Conservation (phyloP, 768 basidiomycete species). For the Leccinum rimulosum region DNA sequence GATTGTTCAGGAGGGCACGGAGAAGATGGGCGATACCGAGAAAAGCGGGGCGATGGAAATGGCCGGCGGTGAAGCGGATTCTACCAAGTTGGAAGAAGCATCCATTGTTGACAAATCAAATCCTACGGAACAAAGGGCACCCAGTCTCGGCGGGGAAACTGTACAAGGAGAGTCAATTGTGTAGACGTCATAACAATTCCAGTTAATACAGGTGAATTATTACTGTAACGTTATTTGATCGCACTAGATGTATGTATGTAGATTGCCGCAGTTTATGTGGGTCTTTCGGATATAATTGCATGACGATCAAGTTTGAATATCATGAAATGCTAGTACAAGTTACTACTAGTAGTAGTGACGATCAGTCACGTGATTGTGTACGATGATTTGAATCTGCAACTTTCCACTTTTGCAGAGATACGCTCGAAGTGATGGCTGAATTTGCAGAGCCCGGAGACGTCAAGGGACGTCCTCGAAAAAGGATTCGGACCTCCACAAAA, state of each 20-base stretch:
- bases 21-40: slow-evolving; percentile 29
- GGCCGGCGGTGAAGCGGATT: background rate
- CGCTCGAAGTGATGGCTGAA: slow-evolving; percentile 17
- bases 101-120: background rate
- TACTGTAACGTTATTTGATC: background rate
- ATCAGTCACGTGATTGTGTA: slow-evolving; percentile 14
- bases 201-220: background rate
- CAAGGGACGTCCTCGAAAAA: slow-evolving; percentile 28
- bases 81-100: background rate
- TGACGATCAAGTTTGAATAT: background rate
- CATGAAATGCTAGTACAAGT: too few relatives aligned
- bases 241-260: background rate
- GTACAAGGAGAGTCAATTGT: background rate
- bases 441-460: slow-evolving; percentile 13
- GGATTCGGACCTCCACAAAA: slow-evolving; percentile 12
- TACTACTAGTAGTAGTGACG: too few relatives aligned
- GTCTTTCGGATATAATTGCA: background rate
- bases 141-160: background rate
- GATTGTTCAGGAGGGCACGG: slow-evolving; percentile 12
- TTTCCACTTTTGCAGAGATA: slow-evolving; percentile 1
- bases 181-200: background rate
- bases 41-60: slow-evolving; percentile 13
- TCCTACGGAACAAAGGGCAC: background rate
- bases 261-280: background rate
- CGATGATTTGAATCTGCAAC: background rate